Evolutionary conservation across 192 early-diverging fungal species (phyloP).

Genomic region (Rhizoclosmatium globosum): DNA sequence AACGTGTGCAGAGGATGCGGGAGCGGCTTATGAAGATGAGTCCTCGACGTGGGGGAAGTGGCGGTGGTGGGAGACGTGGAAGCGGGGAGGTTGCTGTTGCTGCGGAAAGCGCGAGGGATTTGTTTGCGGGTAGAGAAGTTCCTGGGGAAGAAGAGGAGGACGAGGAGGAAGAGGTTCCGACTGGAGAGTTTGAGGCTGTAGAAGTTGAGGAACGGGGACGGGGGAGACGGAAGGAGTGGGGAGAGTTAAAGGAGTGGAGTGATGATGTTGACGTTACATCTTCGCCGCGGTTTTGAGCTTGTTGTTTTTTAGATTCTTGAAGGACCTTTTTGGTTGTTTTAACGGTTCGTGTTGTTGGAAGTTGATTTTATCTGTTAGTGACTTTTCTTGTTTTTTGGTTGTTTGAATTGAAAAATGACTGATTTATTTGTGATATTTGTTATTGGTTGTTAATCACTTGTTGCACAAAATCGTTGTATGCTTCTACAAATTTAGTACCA

Average conservation of each 20-base stretch:
- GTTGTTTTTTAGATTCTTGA: background rate
- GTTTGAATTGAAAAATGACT: background rate
- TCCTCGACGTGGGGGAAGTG: background rate
- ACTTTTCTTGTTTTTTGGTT: too few species aligned
- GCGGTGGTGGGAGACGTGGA: too few species aligned
- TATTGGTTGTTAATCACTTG: background rate
- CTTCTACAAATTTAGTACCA: background rate
- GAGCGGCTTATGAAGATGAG: background rate
- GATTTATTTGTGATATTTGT: background rate
- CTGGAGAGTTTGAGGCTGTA: slow-evolving; percentile 14
- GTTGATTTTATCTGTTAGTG: too few species aligned
- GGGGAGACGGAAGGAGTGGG: slow-evolving; percentile 3
- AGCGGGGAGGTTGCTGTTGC: background rate
- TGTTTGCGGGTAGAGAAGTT: background rate
- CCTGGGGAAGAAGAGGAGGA: slow-evolving; percentile 4
- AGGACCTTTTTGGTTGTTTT: slow-evolving; percentile 10
- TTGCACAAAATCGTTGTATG: background rate
- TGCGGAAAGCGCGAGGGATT: background rate
- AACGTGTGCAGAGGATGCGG: slow-evolving; percentile 12
- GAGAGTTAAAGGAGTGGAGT: slow-evolving; percentile 10
- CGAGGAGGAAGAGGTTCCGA: slow-evolving; percentile 8
- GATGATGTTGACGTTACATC: slow-evolving; percentile 18
- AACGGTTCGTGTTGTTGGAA: too few species aligned
- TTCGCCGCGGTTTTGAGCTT: slow-evolving; percentile 16
- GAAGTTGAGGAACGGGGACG: background rate